A percentile compares a stretch with the other conserved stretches of the same genome.
These are phyloP conservation scores for Trichoderma sp. DNA, from an alignment of 2,329 filamentous ascomycete genomes.

Conservation along the genomic window DNA sequence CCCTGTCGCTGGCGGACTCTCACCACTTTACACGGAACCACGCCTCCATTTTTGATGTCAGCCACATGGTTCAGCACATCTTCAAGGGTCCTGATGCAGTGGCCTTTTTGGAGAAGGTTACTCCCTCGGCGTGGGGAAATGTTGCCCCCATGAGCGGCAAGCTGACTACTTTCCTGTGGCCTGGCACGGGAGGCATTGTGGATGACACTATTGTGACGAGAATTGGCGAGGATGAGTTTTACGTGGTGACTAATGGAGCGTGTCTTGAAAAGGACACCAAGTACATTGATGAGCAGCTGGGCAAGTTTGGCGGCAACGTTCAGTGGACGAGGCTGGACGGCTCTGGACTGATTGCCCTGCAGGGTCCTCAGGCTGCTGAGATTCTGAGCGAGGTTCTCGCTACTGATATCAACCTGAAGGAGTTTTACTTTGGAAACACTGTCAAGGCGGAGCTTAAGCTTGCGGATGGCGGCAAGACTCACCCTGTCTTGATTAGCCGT, in stretches of 20 bases:
- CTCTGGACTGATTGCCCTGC: constrained; percentile 82
- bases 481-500: constrained; percentile 69
- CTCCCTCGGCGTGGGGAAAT: constrained; percentile 71
- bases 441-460: constrained; percentile 68
- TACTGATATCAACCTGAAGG: constrained; percentile 60
- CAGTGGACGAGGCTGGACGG: constrained; percentile 72
- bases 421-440: constrained; percentile 81
- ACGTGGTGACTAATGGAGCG: constrained; percentile 93
- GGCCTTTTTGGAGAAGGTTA: constrained; percentile 81
- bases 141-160: constrained; percentile 73
- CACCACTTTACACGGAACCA: constrained; percentile 88
- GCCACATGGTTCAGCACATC: constrained; percentile 93
- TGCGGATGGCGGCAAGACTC: constrained; percentile 50
- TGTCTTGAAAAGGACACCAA: constrained; percentile 85
- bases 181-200: constrained; percentile 83
- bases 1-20: constrained; percentile 77
- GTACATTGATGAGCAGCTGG: constrained; percentile 74
- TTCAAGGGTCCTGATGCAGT: constrained; percentile 80
- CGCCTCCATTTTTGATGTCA: constrained; percentile 92
- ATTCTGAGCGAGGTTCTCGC: constrained; percentile 68
- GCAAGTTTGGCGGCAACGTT: constrained; percentile 56
- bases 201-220: constrained; percentile 92
- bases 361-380: constrained; percentile 77
- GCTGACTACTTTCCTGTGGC: constrained; percentile 81
- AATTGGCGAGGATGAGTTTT: constrained; percentile 74